Evolutionary conservation across 345 rosid genomes (phyloP), one percentile per base, ranked within the genome.

Genomic region (Pistacia integerrima): DNA sequence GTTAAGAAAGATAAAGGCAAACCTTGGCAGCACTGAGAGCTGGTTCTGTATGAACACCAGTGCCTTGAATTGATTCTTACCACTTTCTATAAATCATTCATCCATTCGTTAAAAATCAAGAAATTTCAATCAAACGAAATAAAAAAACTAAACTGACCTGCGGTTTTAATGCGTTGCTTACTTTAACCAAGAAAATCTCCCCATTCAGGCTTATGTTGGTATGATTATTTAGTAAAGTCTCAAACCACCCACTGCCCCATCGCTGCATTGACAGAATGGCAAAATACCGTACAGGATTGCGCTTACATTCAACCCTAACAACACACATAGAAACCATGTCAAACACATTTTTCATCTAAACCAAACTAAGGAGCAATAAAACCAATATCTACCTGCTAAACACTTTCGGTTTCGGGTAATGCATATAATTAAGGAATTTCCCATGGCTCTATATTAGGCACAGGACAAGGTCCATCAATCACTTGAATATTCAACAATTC

Each of bases 191-290:
- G 81, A 94, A 97, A 76, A 92, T 87, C 87, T 97, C 99, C 60
- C 99, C 99, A n/a, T 97, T 97, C 0, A 98, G 94, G 86, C 98
- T 97, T 74, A 94, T 91, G 77, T 92, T 97, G 18, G 98, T 92
- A 81, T 97, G 99, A 75, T 91, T 94, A 76, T 97, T 97, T 56
- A 97, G 84, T 74, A 97, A 81, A 4, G 97, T 97, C 87, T 97
- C 99, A 80, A 94, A 97, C 99, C 99, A 97, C 69, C 99, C 99
- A 67, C 99, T 97, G 77, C 99, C 99, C 16, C 97, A 97, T 79
- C 99, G 93, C 91, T 97, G 99, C 99, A 97, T 97, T 18, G 97
- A 97, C 69, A 97, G 82, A 84, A 97, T 94, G 28, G 99, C 97
- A 74, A 97, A 97, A 85, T 92, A 82, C 86, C 94, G 87, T 62